phyloP scores from a whole-genome alignment of 371 early-diverging fungal species.

The Basidiobolus heterosporus region DNA sequence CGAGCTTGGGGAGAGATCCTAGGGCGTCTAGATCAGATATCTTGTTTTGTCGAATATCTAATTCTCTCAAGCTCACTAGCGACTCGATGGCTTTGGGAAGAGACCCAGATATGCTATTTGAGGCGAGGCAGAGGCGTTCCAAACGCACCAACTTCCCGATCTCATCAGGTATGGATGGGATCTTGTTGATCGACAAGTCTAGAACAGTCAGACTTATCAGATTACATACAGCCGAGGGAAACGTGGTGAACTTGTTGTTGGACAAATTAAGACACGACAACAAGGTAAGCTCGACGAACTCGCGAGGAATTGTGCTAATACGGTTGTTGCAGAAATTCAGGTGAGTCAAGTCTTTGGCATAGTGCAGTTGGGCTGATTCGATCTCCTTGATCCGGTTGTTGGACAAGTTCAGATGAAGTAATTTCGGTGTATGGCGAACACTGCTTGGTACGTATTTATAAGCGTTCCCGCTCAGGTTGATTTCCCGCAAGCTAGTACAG shows the following conservation, averaged over 20 bases:
- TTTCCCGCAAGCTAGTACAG: slow-evolving; percentile 38
- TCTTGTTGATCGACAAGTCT: slow-evolving; percentile 72
- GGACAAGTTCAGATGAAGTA: slow-evolving; percentile 55
- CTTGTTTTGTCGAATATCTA: slow-evolving; percentile 59
- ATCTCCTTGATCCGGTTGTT: slow-evolving; percentile 52
- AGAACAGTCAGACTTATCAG: slow-evolving; percentile 43
- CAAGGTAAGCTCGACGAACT: slow-evolving; percentile 27
- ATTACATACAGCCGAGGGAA: slow-evolving; percentile 45
- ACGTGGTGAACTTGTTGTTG: slow-evolving; percentile 55
- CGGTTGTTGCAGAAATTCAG: slow-evolving; percentile 58
- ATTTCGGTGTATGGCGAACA: slow-evolving; percentile 27
- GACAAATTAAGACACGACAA: slow-evolving; percentile 51
- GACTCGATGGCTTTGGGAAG: slow-evolving; percentile 44
- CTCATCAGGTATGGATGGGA: slow-evolving; percentile 48
- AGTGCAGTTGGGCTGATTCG: slow-evolving; percentile 32
- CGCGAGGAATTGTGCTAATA: slow-evolving; percentile 36
- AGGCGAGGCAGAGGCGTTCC: slow-evolving; percentile 42
- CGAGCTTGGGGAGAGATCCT: slow-evolving; percentile 33
- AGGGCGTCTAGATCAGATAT: slow-evolving; percentile 45
- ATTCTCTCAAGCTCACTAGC: slow-evolving; percentile 40
- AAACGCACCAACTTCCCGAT: slow-evolving; percentile 52
- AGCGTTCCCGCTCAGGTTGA: slow-evolving; percentile 53
- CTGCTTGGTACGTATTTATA: slow-evolving; percentile 37
- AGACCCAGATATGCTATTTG: slow-evolving; percentile 49
- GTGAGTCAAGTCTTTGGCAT: slow-evolving; percentile 28